phyloP scores from a whole-genome alignment of 768 basidiomycete species.

The Tulasnella sp. region DNA sequence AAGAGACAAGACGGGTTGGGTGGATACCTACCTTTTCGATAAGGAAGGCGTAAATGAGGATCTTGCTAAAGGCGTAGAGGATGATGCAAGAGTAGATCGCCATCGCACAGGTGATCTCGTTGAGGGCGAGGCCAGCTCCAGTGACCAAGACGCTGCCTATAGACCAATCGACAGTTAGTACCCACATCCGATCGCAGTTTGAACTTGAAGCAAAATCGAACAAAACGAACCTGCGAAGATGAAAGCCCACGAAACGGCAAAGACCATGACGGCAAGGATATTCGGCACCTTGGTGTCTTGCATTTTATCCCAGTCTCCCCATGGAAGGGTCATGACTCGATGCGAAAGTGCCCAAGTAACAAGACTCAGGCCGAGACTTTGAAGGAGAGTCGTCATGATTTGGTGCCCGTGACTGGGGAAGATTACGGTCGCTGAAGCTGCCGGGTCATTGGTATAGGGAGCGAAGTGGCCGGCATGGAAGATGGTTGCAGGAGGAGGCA shows the following conservation, averaged over 20 bases:
- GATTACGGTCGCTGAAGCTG: background rate
- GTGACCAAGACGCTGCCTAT: slow-evolving; percentile 40
- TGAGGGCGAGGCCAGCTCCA: slow-evolving; percentile 40
- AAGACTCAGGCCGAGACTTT: slow-evolving; percentile 27
- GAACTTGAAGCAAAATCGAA: slow-evolving; percentile 14
- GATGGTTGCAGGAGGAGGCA: background rate
- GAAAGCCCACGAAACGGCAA: slow-evolving; percentile 41
- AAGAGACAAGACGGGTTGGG: slow-evolving; percentile 5
- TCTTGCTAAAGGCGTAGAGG: slow-evolving; percentile 34
- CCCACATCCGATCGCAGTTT: background rate
- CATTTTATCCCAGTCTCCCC: slow-evolving; percentile 27
- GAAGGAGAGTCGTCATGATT: background rate
- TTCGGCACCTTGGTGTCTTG: slow-evolving; percentile 35
- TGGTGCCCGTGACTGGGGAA: slow-evolving; percentile 1
- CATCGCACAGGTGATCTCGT: slow-evolving; percentile 33
- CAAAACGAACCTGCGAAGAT: slow-evolving; percentile 34
- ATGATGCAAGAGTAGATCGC: slow-evolving; percentile 40
- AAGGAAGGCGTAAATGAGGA: slow-evolving; percentile 44
- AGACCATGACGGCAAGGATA: slow-evolving; percentile 37
- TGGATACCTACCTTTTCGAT: slow-evolving; percentile 24
- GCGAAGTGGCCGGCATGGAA: background rate
- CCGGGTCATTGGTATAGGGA: background rate
- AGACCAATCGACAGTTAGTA: background rate
- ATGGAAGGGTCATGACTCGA: slow-evolving; percentile 31
- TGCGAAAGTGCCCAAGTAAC: slow-evolving; percentile 37